These are phyloP conservation scores for Lunularia cruciata DNA, from an alignment of 225 moss, liverwort and hornwort genomes.

Conservation along the genomic window DNA sequence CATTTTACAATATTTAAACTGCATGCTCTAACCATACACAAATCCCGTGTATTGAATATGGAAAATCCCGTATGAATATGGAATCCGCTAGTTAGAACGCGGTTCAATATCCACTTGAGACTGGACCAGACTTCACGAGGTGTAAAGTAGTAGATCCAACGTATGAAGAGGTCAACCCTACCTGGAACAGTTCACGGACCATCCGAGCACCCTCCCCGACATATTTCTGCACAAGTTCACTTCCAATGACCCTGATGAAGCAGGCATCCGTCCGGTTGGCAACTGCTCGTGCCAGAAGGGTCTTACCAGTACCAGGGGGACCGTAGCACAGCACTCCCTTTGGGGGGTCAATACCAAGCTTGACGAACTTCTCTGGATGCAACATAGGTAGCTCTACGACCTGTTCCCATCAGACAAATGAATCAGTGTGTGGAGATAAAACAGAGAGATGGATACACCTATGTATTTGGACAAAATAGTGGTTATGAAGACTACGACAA, in stretches of 20 bases:
- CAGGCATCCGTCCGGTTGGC: conserved; percentile 98
- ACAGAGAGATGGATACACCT: too few species aligned
- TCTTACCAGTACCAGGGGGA: conserved; percentile 97
- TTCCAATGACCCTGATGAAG: conserved; percentile 96
- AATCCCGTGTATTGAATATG: too few species aligned
- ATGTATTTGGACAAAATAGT: too few species aligned
- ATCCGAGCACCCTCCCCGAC: conserved; percentile 97
- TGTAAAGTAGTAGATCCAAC: too few species aligned
- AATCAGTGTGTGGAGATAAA: not conserved
- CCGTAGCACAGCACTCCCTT: conserved; percentile 98
- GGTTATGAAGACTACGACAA: too few species aligned
- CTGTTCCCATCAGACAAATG: conserved; percentile 24
- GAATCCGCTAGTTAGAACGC: too few species aligned
- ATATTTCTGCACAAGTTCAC: conserved; percentile 95
- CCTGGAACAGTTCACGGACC: conserved; percentile 98
- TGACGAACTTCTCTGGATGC: conserved; percentile 97
- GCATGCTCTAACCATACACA: too few species aligned
- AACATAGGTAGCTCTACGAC: conserved; percentile 97
- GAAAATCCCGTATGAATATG: too few species aligned
- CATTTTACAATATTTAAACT: too few species aligned
- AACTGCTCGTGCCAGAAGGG: conserved; percentile 90
- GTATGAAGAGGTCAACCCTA: not conserved
- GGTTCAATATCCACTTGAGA: too few species aligned
- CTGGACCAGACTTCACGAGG: too few species aligned
- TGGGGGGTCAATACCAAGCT: conserved; percentile 95